Conservation (phyloP, 2,329 filamentous ascomycete genomes). For the Rhinocladiella similis region DNA sequence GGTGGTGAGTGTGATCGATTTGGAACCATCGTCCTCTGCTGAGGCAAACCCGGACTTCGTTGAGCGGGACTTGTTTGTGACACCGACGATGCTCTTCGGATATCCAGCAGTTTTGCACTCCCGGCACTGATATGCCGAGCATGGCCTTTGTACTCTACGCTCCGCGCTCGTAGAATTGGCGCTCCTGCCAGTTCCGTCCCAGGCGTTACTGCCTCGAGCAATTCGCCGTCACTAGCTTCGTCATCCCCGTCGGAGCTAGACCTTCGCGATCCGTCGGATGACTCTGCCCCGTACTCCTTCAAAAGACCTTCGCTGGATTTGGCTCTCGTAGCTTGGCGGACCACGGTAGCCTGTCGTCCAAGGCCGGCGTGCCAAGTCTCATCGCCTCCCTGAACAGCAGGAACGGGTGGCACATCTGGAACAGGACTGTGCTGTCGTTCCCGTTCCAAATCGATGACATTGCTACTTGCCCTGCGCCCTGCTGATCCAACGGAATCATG, state of each 20-base stretch:
- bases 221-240: conserved; percentile 27
- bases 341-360: conserved; percentile 62
- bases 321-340: conserved; percentile 59
- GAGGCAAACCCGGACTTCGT: conserved; percentile 15
- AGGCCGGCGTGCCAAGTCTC: conserved; percentile 52
- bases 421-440: conserved; percentile 44
- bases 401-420: conserved; percentile 29
- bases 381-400: conserved; percentile 34
- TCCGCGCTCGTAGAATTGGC: conserved; percentile 59
- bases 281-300: conserved; percentile 47
- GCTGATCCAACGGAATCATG: conserved; percentile 33
- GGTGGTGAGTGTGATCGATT: background rate
- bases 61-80: conserved; percentile 44
- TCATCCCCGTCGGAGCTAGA: conserved; percentile 37
- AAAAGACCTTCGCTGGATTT: conserved; percentile 63
- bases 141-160: conserved; percentile 66
- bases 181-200: conserved; percentile 16
- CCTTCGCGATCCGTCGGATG: conserved; percentile 33
- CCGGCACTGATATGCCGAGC: conserved; percentile 73
- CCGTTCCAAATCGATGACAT: conserved; percentile 60
- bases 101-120: conserved; percentile 72
- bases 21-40: conserved; percentile 6
- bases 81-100: conserved; percentile 55
- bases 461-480: conserved; percentile 45
- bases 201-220: conserved; percentile 26